Percentiles rank a stretch among this genome's conserved stretches.
phyloP scores from a whole-genome alignment of 495 filamentous ascomycete genomes.

The Neurospora cerealis region DNA sequence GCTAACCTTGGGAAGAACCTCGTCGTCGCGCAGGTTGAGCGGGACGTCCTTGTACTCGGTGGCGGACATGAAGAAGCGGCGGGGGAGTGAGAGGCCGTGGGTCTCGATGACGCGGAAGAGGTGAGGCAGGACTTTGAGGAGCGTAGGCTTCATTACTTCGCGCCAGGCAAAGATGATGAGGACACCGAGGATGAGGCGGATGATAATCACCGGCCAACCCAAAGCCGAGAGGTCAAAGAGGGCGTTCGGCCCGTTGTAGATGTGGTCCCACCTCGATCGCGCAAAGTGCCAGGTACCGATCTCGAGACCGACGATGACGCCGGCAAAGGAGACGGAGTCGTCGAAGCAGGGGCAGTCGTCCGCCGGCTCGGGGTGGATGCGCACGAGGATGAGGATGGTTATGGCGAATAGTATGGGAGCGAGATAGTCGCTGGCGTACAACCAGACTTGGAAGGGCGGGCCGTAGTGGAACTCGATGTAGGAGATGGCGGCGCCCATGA shows the following conservation, averaged over 20 bases:
- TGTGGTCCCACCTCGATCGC: constrained; percentile 44
- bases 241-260: constrained; percentile 36
- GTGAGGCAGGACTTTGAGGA: constrained; percentile 70
- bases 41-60: constrained; percentile 86
- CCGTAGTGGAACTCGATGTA: constrained; percentile 64
- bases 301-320: constrained; percentile 74
- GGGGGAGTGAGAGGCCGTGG: constrained; percentile 64
- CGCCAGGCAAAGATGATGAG: constrained; percentile 80
- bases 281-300: constrained; percentile 73
- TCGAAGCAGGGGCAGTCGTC: constrained; percentile 98
- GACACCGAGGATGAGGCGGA: constrained; percentile 70
- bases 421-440: constrained; percentile 45
- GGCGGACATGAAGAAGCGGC: constrained; percentile 82
- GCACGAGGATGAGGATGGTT: constrained; percentile 61
- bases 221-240: constrained; percentile 51
- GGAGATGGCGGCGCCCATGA: constrained; percentile 58
- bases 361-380: constrained; percentile 89
- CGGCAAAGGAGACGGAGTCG: constrained; percentile 88
- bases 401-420: constrained; percentile 52
- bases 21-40: constrained; percentile 64
- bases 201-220: constrained; percentile 45
- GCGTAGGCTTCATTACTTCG: constrained; percentile 70
- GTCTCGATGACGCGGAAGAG: constrained; percentile 79
- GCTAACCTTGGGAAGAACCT: constrained; percentile 73
- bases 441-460: constrained; percentile 53